A percentile compares a stretch with the other conserved stretches of the same genome.
phyloP scores from a whole-genome alignment of 1,284 basidiomycete species.

The Papiliotrema nemorosa region DNA sequence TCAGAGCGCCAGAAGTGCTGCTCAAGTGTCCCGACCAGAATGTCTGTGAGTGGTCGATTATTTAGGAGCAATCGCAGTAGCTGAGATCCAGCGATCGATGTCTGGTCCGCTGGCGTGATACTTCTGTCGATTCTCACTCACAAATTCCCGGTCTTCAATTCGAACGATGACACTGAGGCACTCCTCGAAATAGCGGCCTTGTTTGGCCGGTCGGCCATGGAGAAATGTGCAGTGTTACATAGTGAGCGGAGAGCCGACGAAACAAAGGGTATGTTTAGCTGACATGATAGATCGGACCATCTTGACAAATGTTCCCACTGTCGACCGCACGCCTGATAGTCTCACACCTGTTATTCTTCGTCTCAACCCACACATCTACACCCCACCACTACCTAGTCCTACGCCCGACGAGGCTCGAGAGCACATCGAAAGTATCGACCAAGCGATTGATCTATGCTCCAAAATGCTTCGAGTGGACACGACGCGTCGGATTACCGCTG shows the following conservation, averaged over 20 bases:
- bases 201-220: constrained; percentile 79
- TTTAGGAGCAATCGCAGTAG: background rate
- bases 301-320: constrained; percentile 74
- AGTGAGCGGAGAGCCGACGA: constrained; percentile 57
- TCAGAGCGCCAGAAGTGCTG: constrained; percentile 93
- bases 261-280: constrained; percentile 6
- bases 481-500: constrained; percentile 70
- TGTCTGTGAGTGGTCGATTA: constrained; percentile 61
- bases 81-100: constrained; percentile 70
- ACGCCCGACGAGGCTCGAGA: constrained; percentile 38
- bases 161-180: constrained; percentile 91
- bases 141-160: constrained; percentile 94
- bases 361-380: constrained; percentile 70
- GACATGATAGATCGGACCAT: constrained; percentile 70
- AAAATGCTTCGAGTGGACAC: constrained; percentile 69
- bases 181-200: constrained; percentile 90
- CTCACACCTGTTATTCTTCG: constrained; percentile 70
- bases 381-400: constrained; percentile 51
- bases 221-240: constrained; percentile 80
- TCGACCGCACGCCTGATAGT: constrained; percentile 62
- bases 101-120: constrained; percentile 94
- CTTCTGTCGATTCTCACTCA: constrained; percentile 85
- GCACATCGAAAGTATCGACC: constrained; percentile 59
- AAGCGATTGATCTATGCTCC: constrained; percentile 69
- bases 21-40: constrained; percentile 93